Percentiles rank a stretch among this genome's conserved stretches.
These are phyloP conservation scores for Kluyveromyces aestuarii DNA, from an alignment of 805 yeast species.

Conservation along the genomic window DNA sequence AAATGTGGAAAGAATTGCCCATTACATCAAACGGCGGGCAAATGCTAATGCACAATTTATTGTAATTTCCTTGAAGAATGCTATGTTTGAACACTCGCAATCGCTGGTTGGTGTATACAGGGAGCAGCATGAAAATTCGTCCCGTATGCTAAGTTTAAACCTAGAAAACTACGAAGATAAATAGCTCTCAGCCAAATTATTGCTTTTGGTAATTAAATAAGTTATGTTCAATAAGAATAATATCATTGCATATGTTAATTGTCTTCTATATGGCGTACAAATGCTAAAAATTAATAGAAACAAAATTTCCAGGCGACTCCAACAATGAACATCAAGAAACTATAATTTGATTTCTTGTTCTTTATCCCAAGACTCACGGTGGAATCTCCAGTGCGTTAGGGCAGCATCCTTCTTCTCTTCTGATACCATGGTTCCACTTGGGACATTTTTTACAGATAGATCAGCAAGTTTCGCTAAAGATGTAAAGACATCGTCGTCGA, in stretches of 20 bases:
- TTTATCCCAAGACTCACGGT: constrained; percentile 41
- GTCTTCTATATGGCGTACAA: neutral
- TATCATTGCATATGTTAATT: neutral
- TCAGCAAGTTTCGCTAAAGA: constrained; percentile 39
- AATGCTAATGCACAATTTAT: constrained; percentile 81
- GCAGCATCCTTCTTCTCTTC: constrained; percentile 37
- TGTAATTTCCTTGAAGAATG: constrained; percentile 83
- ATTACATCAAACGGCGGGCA: constrained; percentile 66
- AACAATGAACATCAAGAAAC: neutral
- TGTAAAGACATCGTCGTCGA: constrained; percentile 30
- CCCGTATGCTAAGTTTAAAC: constrained; percentile 66
- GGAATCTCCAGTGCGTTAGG: constrained; percentile 63
- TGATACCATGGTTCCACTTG: constrained; percentile 55
- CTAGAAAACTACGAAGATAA: constrained; percentile 48
- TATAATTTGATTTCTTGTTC: constrained; percentile 50
- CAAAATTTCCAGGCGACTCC: neutral
- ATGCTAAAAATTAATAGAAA: neutral
- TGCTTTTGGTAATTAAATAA: neutral
- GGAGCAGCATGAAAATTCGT: constrained; percentile 64
- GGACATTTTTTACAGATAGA: constrained; percentile 54
- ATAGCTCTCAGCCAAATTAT: neutral
- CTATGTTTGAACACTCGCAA: constrained; percentile 80
- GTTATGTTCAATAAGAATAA: neutral
- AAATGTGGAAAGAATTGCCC: constrained; percentile 81
- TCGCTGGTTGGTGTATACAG: constrained; percentile 89